Conservation (phyloP, 1,139 yeast species). For the Candida sp. region DNA sequence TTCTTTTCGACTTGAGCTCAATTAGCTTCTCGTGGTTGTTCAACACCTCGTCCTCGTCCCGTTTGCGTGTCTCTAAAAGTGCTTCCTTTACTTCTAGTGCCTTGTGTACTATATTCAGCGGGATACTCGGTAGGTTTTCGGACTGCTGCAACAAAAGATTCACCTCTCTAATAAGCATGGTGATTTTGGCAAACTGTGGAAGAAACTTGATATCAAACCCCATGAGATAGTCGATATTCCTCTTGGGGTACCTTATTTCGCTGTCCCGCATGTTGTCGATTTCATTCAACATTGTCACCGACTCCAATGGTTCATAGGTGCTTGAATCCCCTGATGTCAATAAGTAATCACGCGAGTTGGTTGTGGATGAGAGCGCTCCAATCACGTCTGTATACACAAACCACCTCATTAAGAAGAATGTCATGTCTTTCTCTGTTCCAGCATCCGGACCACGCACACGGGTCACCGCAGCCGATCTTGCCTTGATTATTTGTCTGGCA, state of each 20-base stretch:
- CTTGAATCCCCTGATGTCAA: slow-evolving; percentile 13
- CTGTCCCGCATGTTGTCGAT: slow-evolving; percentile 9
- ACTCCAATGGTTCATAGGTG: slow-evolving; percentile 21
- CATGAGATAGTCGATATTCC: slow-evolving; percentile 58
- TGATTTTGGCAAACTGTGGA: slow-evolving; percentile 52
- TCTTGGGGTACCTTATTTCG: slow-evolving; percentile 27
- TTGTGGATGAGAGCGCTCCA: slow-evolving; percentile 56
- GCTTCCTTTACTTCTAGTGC: slow-evolving; percentile 53
- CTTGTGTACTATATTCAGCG: slow-evolving; percentile 39
- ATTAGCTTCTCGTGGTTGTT: slow-evolving; percentile 33
- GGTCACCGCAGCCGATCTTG: slow-evolving; percentile 31
- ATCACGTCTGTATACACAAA: slow-evolving; percentile 73
- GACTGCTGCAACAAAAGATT: slow-evolving; percentile 25
- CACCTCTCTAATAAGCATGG: slow-evolving; percentile 44
- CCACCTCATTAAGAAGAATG: slow-evolving; percentile 71
- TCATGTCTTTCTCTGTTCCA: slow-evolving; percentile 43
- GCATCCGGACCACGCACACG: slow-evolving; percentile 11
- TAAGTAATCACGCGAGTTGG: slow-evolving; percentile 31
- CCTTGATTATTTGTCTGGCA: slow-evolving; percentile 67
- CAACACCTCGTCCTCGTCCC: slow-evolving; percentile 38
- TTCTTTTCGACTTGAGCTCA: slow-evolving; percentile 20
- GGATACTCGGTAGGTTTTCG: slow-evolving; percentile 19
- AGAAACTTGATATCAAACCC: slow-evolving; percentile 63
- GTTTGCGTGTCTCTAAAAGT: slow-evolving; percentile 32
- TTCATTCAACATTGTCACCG: slow-evolving; percentile 17